Base-by-base conservation (phyloP, 176 grass and related monocot genomes). In the Triticum monococcum region DNA sequence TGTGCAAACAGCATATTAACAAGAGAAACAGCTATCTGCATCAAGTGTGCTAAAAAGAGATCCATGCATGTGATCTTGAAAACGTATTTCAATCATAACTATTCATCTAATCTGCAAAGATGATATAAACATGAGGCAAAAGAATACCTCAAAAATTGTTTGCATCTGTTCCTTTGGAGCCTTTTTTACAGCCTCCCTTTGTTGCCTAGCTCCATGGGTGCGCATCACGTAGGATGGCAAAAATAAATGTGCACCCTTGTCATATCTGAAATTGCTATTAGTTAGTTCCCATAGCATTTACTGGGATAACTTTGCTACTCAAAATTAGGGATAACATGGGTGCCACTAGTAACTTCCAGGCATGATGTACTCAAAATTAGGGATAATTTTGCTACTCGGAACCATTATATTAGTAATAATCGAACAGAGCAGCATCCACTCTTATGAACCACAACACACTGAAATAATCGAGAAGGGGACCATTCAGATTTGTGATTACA, bases 171-270 rank as follows among this genome's bases (percentile, higher is more conserved):
- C 88, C 83, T 43, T 89, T 78, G 92, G 87, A 85, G 82, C 76
- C 67, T 77, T 92, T 91, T 88, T 98, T 78, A 98, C 73, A 79
- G 92, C 88, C 25, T 94, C 94, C 50, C 89, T 90, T 72, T 98
- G 97, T 48, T 98, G 97, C 52, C 90, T 90, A 90, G 94, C 90
- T 71, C 97, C 97, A 77, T 94, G 94, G 31, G 67, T 98, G 64
- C 97, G 89, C 96, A 98, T 98, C 43, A 98, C 26, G 72, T 94
- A 92, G 48, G 90, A 94, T 82, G 97, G 97, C 82, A 98, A 91
- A 90, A 98, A 94, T 37, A 98, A 86, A 89, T 98, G 90, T 77
- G 90, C 97, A 54, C 97, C 97, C 87, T 85, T 96, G 79, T 96
- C 87, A 86, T 96, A 98, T 75, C 97, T 98, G 71, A 77, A 81